Percentiles rank a stretch among this genome's conserved stretches.
These are phyloP conservation scores for Lolium rigidum DNA, from an alignment of 176 grass and related monocot species.

Conservation along the genomic window DNA sequence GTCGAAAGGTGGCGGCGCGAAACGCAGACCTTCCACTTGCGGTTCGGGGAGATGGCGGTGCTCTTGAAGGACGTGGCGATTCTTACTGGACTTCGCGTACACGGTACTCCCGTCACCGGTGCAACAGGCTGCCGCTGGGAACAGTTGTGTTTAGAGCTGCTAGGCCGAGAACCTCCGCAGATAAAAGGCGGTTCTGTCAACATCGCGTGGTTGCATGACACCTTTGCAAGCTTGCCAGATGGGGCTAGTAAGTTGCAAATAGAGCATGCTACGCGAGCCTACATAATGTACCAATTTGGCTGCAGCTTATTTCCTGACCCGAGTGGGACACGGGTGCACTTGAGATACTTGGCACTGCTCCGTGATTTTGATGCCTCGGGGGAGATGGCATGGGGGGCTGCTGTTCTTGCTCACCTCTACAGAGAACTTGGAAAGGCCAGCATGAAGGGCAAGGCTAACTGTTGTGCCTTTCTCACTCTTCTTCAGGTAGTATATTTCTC, in stretches of 20 bases:
- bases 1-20: constrained; percentile 57
- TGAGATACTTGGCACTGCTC: constrained; percentile 57
- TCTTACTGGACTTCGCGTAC: constrained; percentile 47
- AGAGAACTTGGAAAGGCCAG: constrained; percentile 64
- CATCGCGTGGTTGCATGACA: constrained; percentile 55
- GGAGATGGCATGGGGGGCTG: constrained; percentile 59
- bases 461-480: constrained; percentile 57
- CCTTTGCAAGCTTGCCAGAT: constrained; percentile 45
- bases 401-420: constrained; percentile 59
- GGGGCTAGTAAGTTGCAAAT: constrained; percentile 37
- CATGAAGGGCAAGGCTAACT: constrained; percentile 57
- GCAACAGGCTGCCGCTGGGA: constrained; percentile 43
- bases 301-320: constrained; percentile 64
- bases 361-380: constrained; percentile 52
- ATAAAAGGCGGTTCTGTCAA: constrained; percentile 58
- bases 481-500: constrained; percentile 46
- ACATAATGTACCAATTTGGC: constrained; percentile 60
- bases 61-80: constrained; percentile 56
- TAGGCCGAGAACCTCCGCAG: constrained; percentile 51
- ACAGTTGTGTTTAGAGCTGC: constrained; percentile 45
- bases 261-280: constrained; percentile 49
- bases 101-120: constrained; percentile 54
- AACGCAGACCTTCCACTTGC: constrained; percentile 60
- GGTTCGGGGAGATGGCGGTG: constrained; percentile 53
- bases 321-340: constrained; percentile 56